Evolutionary conservation across 2,329 filamentous ascomycete species (phyloP).

Genomic region (Xylaria polymorpha): DNA sequence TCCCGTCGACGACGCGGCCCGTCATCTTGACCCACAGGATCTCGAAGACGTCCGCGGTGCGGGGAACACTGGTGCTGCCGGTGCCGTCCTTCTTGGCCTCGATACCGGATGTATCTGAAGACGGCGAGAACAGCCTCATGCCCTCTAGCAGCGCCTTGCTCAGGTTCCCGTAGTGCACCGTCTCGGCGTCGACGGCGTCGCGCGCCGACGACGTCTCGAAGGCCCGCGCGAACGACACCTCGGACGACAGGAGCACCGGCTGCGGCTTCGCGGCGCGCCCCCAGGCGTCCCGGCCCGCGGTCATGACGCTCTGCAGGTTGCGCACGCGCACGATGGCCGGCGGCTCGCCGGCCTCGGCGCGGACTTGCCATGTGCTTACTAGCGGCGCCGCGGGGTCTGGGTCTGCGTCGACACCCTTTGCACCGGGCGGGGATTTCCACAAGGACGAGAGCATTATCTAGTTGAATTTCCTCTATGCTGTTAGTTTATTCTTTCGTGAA

Average conservation of each 20-base stretch:
- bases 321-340: constrained; percentile 67
- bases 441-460: constrained; percentile 44
- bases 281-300: constrained; percentile 75
- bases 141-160: constrained; percentile 71
- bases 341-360: constrained; percentile 57
- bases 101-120: background rate
- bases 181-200: constrained; percentile 74
- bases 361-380: constrained; percentile 54
- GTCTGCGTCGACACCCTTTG: constrained; percentile 37
- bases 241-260: constrained; percentile 70
- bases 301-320: constrained; percentile 68
- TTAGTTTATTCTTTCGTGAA: background rate
- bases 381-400: constrained; percentile 50
- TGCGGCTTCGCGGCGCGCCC: constrained; percentile 68
- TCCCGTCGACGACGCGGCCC: constrained; percentile 51
- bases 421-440: constrained; percentile 40
- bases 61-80: constrained; percentile 3
- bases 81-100: background rate
- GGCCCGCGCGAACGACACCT: constrained; percentile 64
- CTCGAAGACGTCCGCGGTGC: constrained; percentile 52
- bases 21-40: constrained; percentile 54
- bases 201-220: constrained; percentile 68
- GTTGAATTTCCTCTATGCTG: background rate
- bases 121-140: constrained; percentile 52
- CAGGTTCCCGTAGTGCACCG: constrained; percentile 79